phyloP scores from a whole-genome alignment of 2,329 filamentous ascomycete genomes.

The Gaeumannomyces sp. region DNA sequence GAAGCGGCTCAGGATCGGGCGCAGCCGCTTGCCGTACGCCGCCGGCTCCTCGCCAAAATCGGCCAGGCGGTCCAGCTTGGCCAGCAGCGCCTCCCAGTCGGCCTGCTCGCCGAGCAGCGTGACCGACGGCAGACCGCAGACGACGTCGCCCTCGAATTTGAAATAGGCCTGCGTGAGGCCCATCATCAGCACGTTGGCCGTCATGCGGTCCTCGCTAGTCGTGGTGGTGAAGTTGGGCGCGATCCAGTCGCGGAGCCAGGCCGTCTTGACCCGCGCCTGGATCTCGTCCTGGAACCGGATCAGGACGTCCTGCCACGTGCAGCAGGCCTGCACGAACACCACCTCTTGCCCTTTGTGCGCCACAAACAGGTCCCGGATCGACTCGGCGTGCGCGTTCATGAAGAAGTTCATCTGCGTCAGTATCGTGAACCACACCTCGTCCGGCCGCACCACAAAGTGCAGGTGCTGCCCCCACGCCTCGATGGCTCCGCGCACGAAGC shows the following conservation, averaged over 20 bases:
- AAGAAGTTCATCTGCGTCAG: slow-evolving; percentile 45
- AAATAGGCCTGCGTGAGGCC: slow-evolving; percentile 36
- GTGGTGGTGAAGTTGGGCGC: slow-evolving; percentile 37
- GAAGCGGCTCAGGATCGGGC: slow-evolving; percentile 38
- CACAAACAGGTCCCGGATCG: slow-evolving; percentile 39
- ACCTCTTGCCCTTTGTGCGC: slow-evolving; percentile 35
- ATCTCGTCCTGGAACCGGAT: slow-evolving; percentile 32
- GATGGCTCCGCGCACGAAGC: slow-evolving; percentile 38
- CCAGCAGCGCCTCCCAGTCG: slow-evolving; percentile 35
- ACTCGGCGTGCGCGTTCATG: slow-evolving; percentile 40
- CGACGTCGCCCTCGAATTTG: slow-evolving; percentile 27
- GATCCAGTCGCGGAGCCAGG: slow-evolving; percentile 36
- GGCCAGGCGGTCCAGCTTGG: slow-evolving; percentile 34
- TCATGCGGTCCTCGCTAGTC: slow-evolving; percentile 30
- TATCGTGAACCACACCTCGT: slow-evolving; percentile 51
- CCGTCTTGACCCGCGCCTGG: slow-evolving; percentile 30
- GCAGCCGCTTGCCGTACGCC: slow-evolving; percentile 31
- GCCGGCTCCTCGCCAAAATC: slow-evolving; percentile 37
- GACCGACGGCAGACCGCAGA: slow-evolving; percentile 37
- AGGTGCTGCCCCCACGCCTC: slow-evolving; percentile 44
- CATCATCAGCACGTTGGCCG: slow-evolving; percentile 38
- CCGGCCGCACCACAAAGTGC: slow-evolving; percentile 42
- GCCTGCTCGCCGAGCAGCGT: slow-evolving; percentile 31
- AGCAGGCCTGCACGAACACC: slow-evolving; percentile 25
- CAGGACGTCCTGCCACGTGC: slow-evolving; percentile 18